Evolutionary conservation across 768 basidiomycete species (phyloP), one percentile per base, ranked within the genome.

Genomic region (Galerina sulciceps): DNA sequence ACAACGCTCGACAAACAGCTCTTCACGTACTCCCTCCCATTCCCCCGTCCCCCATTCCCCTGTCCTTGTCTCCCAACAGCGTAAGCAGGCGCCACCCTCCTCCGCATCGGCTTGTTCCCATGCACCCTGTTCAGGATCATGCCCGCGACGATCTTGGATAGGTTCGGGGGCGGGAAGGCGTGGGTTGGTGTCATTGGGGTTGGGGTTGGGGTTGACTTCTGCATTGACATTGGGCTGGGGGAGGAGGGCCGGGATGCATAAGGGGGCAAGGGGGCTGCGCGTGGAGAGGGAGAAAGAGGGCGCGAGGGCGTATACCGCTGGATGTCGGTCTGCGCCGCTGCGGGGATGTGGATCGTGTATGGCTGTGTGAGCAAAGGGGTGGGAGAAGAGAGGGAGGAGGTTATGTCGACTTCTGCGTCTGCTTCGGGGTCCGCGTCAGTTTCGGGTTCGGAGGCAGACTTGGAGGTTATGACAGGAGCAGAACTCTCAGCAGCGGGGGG

Each of bases 61-160:
- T n/a, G n/a, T n/a, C 6, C 68, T 69, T 42, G 18, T 18, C 49
- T 64, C 22, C 13, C 55, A 48, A 10, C 31, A 22, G 15, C 55
- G 8, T 34, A 44, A 3, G 22, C 45, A 10, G 46, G 62, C 11
- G 67, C 70, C 4, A 73, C 72, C 36, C 73, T 60, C 57, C 81
- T 71, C n/a, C 84, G 73, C 76, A 82, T 76, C 1, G 85, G 84
- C 56, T 76, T 77, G 3, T 78, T 78, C 0, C 75, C 79, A 59
- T 80, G 79, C 36, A 83, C 79, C 18, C 85, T 75, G 64, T 81
- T 81, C 23, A 88, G 74, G 34, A 88, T 68, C 45, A 85, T 85
- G 17, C 82, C 84, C 2, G 86, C 86, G 1, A 88, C 84, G 53
- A 86, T 77, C 65, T 77, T 78, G 57, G 80, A 64, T 13, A 65